These are phyloP conservation scores for Thraustochytrium sp. DNA, from an alignment of 352 stramenopile genomes.

Conservation along the genomic window DNA sequence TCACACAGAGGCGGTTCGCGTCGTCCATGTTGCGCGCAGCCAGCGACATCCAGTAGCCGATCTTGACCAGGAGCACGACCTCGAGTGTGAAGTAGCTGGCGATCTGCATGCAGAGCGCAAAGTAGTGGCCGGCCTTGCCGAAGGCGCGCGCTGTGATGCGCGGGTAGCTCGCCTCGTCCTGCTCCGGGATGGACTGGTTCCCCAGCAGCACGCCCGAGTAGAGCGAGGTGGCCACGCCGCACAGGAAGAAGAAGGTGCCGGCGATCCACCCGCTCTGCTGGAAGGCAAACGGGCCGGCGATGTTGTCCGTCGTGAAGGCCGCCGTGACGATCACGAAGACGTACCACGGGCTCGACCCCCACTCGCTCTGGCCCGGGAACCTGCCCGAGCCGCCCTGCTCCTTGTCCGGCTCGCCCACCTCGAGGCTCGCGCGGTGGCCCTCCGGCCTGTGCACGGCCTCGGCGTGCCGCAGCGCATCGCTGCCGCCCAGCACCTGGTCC, in stretches of 20 bases:
- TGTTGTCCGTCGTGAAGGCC: conserved; percentile 7
- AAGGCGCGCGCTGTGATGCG: not conserved
- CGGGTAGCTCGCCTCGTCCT: conserved; percentile 10
- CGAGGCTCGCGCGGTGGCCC: too few relatives aligned
- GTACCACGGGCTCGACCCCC: not conserved
- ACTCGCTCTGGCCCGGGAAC: not conserved
- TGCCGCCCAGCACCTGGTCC: too few relatives aligned
- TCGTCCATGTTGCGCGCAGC: not conserved
- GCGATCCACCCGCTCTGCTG: conserved; percentile 12
- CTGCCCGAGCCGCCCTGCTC: too few relatives aligned
- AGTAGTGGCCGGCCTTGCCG: not conserved
- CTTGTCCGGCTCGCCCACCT: too few relatives aligned
- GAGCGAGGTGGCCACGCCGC: not conserved
- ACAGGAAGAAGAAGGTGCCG: not conserved
- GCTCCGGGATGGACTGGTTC: conserved; percentile 2
- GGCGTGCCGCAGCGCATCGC: too few relatives aligned
- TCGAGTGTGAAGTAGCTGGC: not conserved
- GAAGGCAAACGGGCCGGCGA: not conserved
- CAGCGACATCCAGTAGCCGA: conserved; percentile 1
- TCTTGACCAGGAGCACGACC: conserved; percentile 4
- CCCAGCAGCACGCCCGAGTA: conserved; percentile 3
- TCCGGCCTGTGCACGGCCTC: too few relatives aligned
- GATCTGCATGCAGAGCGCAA: not conserved
- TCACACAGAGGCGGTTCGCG: not conserved
- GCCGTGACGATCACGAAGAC: conserved; percentile 3